Evolutionary conservation across 2,329 filamentous ascomycete species (phyloP).

Genomic region (Neonectria punicea): DNA sequence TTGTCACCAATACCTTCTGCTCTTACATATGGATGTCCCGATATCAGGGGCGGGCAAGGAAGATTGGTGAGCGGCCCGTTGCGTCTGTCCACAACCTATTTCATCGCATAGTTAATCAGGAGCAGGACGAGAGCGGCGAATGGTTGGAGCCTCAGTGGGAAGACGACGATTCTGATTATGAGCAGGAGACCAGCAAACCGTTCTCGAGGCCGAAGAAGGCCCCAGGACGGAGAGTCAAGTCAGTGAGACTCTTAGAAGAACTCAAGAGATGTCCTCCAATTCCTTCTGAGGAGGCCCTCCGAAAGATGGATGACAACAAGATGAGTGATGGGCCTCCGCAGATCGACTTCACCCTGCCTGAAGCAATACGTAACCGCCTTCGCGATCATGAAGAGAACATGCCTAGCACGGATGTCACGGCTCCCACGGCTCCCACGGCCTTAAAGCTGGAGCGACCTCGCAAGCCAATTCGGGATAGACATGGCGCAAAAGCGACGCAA

Average conservation of each 20-base stretch:
- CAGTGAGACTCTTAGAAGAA: background rate
- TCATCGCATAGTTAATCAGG: background rate
- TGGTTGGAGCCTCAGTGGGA: slow-evolving; percentile 16
- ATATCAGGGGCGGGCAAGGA: slow-evolving; percentile 37
- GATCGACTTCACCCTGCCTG: slow-evolving; percentile 11
- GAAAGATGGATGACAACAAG: slow-evolving; percentile 19
- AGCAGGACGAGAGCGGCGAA: background rate
- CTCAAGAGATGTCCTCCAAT: background rate
- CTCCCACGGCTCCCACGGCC: background rate
- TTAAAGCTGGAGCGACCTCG: background rate
- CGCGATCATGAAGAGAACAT: background rate
- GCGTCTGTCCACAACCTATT: slow-evolving; percentile 15
- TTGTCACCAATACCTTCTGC: background rate
- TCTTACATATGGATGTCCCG: slow-evolving; percentile 20
- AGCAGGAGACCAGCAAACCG: slow-evolving; percentile 18
- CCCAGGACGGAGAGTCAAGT: background rate
- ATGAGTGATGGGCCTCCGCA: slow-evolving; percentile 26
- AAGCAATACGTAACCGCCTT: background rate
- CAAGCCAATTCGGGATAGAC: background rate
- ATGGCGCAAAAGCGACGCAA: background rate
- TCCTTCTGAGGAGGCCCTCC: background rate
- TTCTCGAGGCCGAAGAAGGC: slow-evolving; percentile 31
- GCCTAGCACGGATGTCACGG: background rate
- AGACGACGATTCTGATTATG: slow-evolving; percentile 31
- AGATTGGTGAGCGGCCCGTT: slow-evolving; percentile 37